Evolutionary conservation across 1,284 basidiomycete species (phyloP).

Genomic region (Pseudozyma hubeiensis): DNA sequence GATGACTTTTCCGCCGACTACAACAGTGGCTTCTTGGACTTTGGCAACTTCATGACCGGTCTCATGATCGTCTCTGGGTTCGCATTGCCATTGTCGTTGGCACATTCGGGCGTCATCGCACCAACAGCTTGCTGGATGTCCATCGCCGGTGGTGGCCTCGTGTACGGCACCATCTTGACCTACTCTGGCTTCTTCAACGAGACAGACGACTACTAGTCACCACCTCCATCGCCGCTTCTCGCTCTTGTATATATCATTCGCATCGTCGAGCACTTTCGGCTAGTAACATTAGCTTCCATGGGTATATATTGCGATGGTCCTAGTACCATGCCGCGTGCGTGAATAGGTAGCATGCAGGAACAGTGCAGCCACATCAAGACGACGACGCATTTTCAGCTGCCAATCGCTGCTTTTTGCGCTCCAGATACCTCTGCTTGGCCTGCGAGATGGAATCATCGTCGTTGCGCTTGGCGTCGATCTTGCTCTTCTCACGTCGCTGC

Average conservation of each 20-base stretch:
- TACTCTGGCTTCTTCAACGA: slow-evolving; percentile 65
- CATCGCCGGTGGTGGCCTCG: slow-evolving; percentile 89
- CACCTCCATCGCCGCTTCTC: neutral
- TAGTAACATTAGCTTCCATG: slow-evolving; percentile 10
- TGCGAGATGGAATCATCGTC: slow-evolving; percentile 41
- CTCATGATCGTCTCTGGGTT: slow-evolving; percentile 89
- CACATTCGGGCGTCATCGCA: slow-evolving; percentile 89
- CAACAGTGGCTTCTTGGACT: slow-evolving; percentile 76
- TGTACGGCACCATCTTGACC: slow-evolving; percentile 82
- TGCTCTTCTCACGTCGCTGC: slow-evolving; percentile 19
- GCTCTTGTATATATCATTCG: slow-evolving; percentile 33
- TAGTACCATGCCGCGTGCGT: too few species aligned
- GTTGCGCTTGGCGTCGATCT: slow-evolving; percentile 44
- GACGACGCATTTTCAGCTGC: slow-evolving; percentile 15
- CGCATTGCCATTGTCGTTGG: slow-evolving; percentile 88
- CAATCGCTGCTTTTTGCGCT: slow-evolving; percentile 62
- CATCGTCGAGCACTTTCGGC: neutral
- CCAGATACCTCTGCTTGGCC: slow-evolving; percentile 66
- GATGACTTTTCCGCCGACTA: slow-evolving; percentile 74
- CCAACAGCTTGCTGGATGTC: slow-evolving; percentile 91
- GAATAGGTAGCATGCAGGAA: neutral
- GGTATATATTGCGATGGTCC: slow-evolving; percentile 7
- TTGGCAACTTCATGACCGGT: slow-evolving; percentile 93
- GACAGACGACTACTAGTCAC: slow-evolving; percentile 50
- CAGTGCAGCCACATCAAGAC: neutral